Base-by-base conservation (phyloP, 495 filamentous ascomycete genomes). In the Stereocaulon alpinum region DNA sequence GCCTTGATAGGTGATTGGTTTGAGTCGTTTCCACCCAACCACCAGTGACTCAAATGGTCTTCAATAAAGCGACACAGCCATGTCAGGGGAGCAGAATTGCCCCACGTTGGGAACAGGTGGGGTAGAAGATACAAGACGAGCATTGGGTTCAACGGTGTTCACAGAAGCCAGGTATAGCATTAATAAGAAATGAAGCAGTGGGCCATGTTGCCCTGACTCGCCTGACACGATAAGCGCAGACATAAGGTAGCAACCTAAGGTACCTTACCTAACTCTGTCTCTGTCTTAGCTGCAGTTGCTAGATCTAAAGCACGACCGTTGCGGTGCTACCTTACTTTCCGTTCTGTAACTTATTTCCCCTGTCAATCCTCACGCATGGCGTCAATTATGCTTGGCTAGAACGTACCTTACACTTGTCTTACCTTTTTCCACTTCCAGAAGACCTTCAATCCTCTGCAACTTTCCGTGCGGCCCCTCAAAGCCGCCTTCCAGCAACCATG, bases 191-290 rank as follows among this genome's bases (percentile, higher is more conserved):
- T 34, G 34, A 18, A 29, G 41, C 34, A 40, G 17, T 27, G n/a
- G 52, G 20, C 7, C 1, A 49, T 24, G 47, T 24, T 30, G 27
- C 10, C 27, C 47, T 51, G 10, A 24, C 24, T 24, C 24, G 24
- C 24, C 47, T 51, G 17, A 49, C 18, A 55, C 37, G 56, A 58
- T 49, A 51, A 58, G 56, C 45, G 56, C 56, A 50, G 24, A n/a
- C 37, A 41, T 22, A n/a, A n/a, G n/a, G n/a, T n/a, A 44, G 14
- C 27, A 22, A 49, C 20, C 27, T 7, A n/a, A n/a, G n/a, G n/a
- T n/a, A 15, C 30, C 22, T 30, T 41, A 47, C n/a, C n/a, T n/a
- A 24, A 24, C 24, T 24, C 24, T 24, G 24, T 24, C 24, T 24
- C 24, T 24, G 24, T 24, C 24, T 24, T 24, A 3, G 22, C 45